Percentiles rank a stretch among this genome's conserved stretches.
Conservation (phyloP, 2,329 filamentous ascomycete species). For the Apiospora marii region DNA sequence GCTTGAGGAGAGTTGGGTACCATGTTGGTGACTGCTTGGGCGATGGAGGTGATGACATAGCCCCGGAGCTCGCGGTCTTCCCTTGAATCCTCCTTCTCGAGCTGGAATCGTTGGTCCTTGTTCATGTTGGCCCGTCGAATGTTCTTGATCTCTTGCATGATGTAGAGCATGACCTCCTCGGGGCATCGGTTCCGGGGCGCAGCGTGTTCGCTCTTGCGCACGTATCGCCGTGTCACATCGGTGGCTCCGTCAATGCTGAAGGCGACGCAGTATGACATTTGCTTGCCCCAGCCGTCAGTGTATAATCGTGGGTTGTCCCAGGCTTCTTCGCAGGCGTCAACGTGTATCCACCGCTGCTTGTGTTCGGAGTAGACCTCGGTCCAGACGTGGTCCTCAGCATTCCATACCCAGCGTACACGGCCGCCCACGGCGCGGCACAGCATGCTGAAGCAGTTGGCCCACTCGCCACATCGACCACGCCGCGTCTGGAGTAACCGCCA, state of each 20-base stretch:
- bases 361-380: constrained; percentile 97
- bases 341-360: constrained; percentile 93
- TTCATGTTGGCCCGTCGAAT: constrained; percentile 83
- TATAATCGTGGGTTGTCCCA: constrained; percentile 96
- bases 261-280: constrained; percentile 95
- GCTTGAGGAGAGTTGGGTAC: constrained; percentile 54
- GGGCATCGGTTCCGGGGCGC: constrained; percentile 80
- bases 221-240: constrained; percentile 72
- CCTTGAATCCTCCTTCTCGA: constrained; percentile 80
- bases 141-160: constrained; percentile 89
- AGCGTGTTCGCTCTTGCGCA: constrained; percentile 76
- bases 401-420: constrained; percentile 97
- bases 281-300: constrained; percentile 93
- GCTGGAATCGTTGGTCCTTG: constrained; percentile 83
- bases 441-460: constrained; percentile 99
- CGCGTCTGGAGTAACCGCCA: constrained; percentile 90
- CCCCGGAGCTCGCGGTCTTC: constrained; percentile 79
- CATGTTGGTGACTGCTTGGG: constrained; percentile 75
- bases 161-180: constrained; percentile 89
- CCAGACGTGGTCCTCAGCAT: constrained; percentile 97
- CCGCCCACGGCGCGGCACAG: constrained; percentile 91
- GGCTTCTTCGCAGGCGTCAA: constrained; percentile 91
- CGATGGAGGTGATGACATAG: constrained; percentile 77
- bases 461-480: constrained; percentile 89
- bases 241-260: constrained; percentile 90